Evolutionary conservation across 768 basidiomycete species (phyloP), one percentile per base, ranked within the genome.

Genomic region (Cystofilobasidium bisporidii): DNA sequence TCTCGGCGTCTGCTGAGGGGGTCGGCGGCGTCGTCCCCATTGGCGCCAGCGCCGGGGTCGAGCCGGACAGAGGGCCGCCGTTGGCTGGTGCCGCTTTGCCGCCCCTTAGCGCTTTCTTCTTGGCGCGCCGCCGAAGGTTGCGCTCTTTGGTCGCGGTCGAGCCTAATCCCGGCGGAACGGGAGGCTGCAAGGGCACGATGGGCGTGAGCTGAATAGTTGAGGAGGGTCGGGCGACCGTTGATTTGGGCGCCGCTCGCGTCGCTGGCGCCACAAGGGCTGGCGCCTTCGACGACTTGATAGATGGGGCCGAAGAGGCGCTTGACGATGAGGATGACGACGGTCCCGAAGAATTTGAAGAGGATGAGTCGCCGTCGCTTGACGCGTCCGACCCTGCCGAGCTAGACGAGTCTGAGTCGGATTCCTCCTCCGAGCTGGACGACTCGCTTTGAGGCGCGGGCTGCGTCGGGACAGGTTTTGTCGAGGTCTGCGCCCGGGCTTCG

Each of bases 111-210:
- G 61, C 61, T 3, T 60, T 60, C 41, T 63, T 63, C 48, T 68
- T 68, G 32, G 56, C 53, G 11, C 67, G 40, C 22, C 67, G 61
- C 22, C 67, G 67, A 2, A 68, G 30, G 43, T 68, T 68, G 18
- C 67, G 61, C 56, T 68, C 67, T 20, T 53, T 61, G 2, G 67
- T 68, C 1, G 61, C 61, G n/a, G 67, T 28, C 12, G 61, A 61
- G 17, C 67, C 67, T 38, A 41, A 26, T 0, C 67, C 67, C 9
- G 67, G 67, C 0, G 67, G 67, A 9, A 68, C 67, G 20, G 67
- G 67, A 1, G 67, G 67, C 18, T 68, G 61, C 9, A 20, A 18
- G 12, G 67, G 61, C n/a, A 63, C 38, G 55, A 50, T 68, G 1
- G 63, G 63, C 32, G 45, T 64, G 12, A 57, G 26, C 33, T n/a